A percentile compares a stretch with the other conserved stretches of the same genome.
Evolutionary conservation across 768 basidiomycete species (phyloP).

Genomic region (Mycena haematopus): DNA sequence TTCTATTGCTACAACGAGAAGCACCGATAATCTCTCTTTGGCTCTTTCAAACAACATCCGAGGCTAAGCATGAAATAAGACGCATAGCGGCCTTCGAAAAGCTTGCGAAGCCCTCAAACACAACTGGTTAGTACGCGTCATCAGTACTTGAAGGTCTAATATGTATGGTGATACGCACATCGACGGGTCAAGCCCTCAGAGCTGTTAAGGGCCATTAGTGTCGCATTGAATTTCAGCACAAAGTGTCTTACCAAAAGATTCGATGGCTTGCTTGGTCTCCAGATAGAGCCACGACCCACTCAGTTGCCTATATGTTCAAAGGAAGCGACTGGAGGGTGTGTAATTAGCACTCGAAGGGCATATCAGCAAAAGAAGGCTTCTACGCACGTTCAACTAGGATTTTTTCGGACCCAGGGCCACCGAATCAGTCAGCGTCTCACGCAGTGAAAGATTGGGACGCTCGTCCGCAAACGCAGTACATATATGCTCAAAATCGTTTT

Average conservation of each 20-base stretch:
- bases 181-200: not conserved
- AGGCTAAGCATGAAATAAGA: no score
- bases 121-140: not conserved
- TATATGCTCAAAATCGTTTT: not conserved
- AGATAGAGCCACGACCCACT: conserved; percentile 11
- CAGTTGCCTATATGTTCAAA: not conserved
- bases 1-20: not conserved
- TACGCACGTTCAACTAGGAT: not conserved
- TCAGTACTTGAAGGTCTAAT: not conserved
- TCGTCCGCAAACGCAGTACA: not conserved
- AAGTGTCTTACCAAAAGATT: not conserved
- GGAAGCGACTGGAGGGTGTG: not conserved
- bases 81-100: no score
- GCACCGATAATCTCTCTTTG: no score
- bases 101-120: no score
- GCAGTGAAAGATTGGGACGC: not conserved
- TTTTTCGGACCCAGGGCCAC: not conserved
- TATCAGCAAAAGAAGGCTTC: not conserved
- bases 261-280: not conserved
- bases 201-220: not conserved
- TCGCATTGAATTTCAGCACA: not conserved
- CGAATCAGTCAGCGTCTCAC: conserved; percentile 9
- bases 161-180: not conserved
- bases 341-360: not conserved
- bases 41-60: no score